These are phyloP conservation scores for Trichosporon coremiiforme DNA, from an alignment of 1,284 basidiomycete species.

Conservation along the genomic window DNA sequence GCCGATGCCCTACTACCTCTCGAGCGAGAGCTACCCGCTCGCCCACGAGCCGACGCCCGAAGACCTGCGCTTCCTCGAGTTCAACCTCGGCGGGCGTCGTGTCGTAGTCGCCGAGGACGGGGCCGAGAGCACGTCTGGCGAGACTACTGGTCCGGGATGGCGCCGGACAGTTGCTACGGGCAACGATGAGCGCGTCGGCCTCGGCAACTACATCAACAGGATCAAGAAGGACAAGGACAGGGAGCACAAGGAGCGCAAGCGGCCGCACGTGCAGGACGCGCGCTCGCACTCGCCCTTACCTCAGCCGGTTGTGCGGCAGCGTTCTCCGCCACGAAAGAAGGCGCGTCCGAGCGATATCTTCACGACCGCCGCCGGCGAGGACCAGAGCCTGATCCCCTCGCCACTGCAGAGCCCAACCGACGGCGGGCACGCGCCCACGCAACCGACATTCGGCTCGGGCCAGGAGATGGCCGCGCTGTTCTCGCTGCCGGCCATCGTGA, in stretches of 20 bases:
- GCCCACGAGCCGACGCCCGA: conserved; percentile 49
- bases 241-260: conserved; percentile 48
- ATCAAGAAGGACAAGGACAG: conserved; percentile 47
- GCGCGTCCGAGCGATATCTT: conserved; percentile 34
- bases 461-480: conserved; percentile 50
- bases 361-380: conserved; percentile 14
- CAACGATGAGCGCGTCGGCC: conserved; percentile 32
- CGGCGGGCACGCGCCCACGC: background rate
- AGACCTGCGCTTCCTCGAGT: conserved; percentile 49
- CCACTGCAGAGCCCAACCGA: conserved; percentile 41
- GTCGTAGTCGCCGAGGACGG: conserved; percentile 52
- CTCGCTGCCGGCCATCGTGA: conserved; percentile 49
- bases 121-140: conserved; percentile 20
- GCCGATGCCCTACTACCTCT: conserved; percentile 38
- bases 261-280: conserved; percentile 32
- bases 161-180: conserved; percentile 34
- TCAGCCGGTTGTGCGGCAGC: conserved; percentile 16
- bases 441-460: conserved; percentile 44
- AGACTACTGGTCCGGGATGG: conserved; percentile 34
- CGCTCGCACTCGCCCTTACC: conserved; percentile 9
- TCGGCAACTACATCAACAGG: conserved; percentile 35
- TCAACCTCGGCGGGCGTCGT: conserved; percentile 47
- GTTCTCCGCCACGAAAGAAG: conserved; percentile 50
- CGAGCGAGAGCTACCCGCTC: conserved; percentile 47
- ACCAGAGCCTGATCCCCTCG: conserved; percentile 30